Conservation (phyloP, 768 basidiomycete species). For the Lactarius deliciosus region DNA sequence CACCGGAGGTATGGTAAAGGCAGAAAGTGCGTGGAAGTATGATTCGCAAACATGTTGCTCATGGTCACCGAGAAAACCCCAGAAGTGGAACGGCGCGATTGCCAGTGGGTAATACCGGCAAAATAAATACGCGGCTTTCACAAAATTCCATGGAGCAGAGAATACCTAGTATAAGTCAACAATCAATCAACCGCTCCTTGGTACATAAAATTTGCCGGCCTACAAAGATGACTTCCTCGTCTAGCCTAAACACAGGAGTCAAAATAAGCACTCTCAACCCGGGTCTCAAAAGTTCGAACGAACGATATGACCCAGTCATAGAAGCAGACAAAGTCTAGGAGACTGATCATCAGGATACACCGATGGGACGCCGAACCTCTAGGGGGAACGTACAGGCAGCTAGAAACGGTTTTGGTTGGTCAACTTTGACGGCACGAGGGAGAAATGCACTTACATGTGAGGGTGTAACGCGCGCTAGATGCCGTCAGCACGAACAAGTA, state of each 20-base stretch:
- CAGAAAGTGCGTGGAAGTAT: conserved; percentile 18
- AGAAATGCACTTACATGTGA: conserved; percentile 5
- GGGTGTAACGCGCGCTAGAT: conserved; percentile 24
- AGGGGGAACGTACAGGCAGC: conserved; percentile 16
- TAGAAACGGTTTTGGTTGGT: neutral
- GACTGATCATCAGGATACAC: neutral
- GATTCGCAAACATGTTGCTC: neutral
- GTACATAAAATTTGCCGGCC: neutral
- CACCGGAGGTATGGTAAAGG: conserved; percentile 18
- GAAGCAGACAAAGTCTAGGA: conserved; percentile 23
- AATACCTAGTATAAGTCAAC: conserved; percentile 17
- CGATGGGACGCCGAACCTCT: neutral
- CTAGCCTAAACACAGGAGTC: conserved; percentile 14
- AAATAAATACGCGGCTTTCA: conserved; percentile 24
- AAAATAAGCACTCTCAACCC: neutral
- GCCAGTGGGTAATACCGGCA: conserved; percentile 24
- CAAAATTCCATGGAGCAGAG: conserved; percentile 15
- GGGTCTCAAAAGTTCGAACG: conserved; percentile 10
- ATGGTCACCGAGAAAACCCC: conserved; percentile 20
- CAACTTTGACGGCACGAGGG: neutral
- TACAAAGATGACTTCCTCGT: conserved; percentile 23
- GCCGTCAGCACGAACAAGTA: neutral
- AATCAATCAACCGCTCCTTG: neutral
- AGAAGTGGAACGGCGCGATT: conserved; percentile 22
- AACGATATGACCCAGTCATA: conserved; percentile 30